These are phyloP conservation scores for Solanum aculeatissimum DNA, from an alignment of 305 asterid genomes.

Conservation along the genomic window DNA sequence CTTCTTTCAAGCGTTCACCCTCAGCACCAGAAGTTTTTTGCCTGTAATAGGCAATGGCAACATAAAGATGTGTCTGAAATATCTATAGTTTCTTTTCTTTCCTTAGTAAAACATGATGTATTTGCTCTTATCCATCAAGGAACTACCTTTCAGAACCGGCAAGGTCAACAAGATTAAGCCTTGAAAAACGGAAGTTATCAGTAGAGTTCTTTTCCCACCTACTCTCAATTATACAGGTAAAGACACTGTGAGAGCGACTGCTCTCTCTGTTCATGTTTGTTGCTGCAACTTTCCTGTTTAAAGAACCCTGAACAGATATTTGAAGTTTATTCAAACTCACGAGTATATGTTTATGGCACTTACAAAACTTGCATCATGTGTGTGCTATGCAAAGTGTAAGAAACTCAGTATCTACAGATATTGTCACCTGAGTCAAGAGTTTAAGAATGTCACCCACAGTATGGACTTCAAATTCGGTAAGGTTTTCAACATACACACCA, in stretches of 20 bases:
- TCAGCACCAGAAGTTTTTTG: conserved; percentile 98
- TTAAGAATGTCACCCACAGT: conserved; percentile 86
- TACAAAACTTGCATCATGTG: background rate
- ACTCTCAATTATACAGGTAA: conserved; percentile 96
- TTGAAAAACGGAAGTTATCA: conserved; percentile 79
- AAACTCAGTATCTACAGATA: background rate
- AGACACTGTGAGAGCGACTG: conserved; percentile 97
- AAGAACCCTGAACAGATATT: conserved; percentile 53
- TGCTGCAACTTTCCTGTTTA: conserved; percentile 89
- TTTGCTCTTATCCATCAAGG: background rate
- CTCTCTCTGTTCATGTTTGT: conserved; percentile 99
- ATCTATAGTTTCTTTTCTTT: background rate
- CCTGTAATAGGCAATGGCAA: conserved; percentile 32
- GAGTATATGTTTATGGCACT: background rate
- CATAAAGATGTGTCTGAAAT: background rate
- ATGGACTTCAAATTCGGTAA: conserved; percentile 82
- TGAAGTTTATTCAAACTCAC: background rate
- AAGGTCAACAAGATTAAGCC: conserved; percentile 97
- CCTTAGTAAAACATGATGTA: background rate
- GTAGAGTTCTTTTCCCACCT: conserved; percentile 88
- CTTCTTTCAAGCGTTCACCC: conserved; percentile 97
- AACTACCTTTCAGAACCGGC: conserved; percentile 97
- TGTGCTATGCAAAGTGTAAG: background rate
- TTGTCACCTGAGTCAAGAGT: conserved; percentile 72
- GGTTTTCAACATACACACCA: conserved; percentile 92